Base-by-base conservation (phyloP, 2,329 filamentous ascomycete genomes). In the Hypoxylon sp. region DNA sequence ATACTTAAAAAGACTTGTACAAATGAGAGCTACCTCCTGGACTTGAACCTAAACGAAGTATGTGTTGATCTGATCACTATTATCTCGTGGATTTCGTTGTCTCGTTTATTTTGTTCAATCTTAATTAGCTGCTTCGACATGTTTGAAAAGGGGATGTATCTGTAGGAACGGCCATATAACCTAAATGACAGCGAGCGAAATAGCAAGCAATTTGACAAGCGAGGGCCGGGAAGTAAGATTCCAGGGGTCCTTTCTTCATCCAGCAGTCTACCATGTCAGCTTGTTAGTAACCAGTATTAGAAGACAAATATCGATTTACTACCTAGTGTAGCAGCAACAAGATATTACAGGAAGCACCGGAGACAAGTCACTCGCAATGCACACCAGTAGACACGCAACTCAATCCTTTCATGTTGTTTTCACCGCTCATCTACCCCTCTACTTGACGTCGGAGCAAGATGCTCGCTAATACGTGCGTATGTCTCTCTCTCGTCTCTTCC, bases 1-100 rank as follows among this genome's bases (percentile, higher is more conserved):
- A 43, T 43, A 43, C 38, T 21, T 10, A 43, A 43, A 38, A 21
- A 41, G 17, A 43, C 38, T 21, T 43, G 38, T 43, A 43, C 38
- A 43, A 43, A 43, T 43, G 38, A 21, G 38, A 21, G 9, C 6
- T 11, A 11, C 38, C 38, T 43, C 38, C 10, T 21, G 9, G 9
- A 21, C 38, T n/a, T 21, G 38, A 43, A 21, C 21, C 17, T 1
- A 43, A 11, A 10, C 9, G 7, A 23, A 5, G 23, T 5, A 30
- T 30, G 28, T 9, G 7, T 9, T 30, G 28, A 30, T 30, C 3
- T 30, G 28, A 6, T 9, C 28, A 5, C 28, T 30, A 30, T 3
- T 30, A 30, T 30, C 5, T 30, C 5, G 28, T 30, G 6, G 28
- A 30, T 30, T 30, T 30, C 28, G 28, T 30, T 30, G 23, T 5